Base-by-base conservation (phyloP, 75 land plant genomes). In the Gnetum montanum region DNA sequence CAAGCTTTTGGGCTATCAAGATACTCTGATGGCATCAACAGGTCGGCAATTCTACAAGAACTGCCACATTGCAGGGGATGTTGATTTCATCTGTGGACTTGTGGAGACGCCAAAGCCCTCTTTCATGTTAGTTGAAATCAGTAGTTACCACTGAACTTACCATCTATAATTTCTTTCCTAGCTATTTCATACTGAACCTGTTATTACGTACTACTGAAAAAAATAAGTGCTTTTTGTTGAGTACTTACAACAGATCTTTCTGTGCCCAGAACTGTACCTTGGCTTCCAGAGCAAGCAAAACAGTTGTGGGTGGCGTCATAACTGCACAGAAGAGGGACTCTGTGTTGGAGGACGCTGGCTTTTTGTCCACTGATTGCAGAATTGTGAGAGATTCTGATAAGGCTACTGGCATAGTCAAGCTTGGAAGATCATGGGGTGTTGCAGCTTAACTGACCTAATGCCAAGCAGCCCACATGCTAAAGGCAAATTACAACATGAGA, bases 231-330 rank as follows among this genome's bases (percentile, higher is more conserved):
- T 58, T 31, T 59, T 59, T 61, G 24, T 11, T 25, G 28, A n/a
- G 3, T 27, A n/a, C n/a, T n/a, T n/a, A n/a, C n/a, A n/a, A n/a
- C n/a, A n/a, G n/a, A n/a, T n/a, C n/a, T n/a, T n/a, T n/a, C n/a
- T n/a, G n/a, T n/a, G n/a, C n/a, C 6, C 74, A 88, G 94, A 65
- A 62, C 55, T 89, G 90, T 29, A 66, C 59, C 11, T 18, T 89
- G 8, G 75, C 76, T 34, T 68, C 78, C 2, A 48, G 81, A 12
- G n/a, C n/a, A n/a, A n/a, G n/a, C n/a, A n/a, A n/a, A n/a, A 62
- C 95, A n/a, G 56, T 65, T 7, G 43, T 60, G 5, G 50, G 25
- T 3, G 38, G 38, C 0, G 38, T 90, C 2, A 64, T 89, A 35
- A 73, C 90, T 0, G 95, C 95, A 0, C 95, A 89, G 59, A 67